phyloP scores from a whole-genome alignment of 2,329 filamentous ascomycete genomes.

The Acrodontium crateriforme region DNA sequence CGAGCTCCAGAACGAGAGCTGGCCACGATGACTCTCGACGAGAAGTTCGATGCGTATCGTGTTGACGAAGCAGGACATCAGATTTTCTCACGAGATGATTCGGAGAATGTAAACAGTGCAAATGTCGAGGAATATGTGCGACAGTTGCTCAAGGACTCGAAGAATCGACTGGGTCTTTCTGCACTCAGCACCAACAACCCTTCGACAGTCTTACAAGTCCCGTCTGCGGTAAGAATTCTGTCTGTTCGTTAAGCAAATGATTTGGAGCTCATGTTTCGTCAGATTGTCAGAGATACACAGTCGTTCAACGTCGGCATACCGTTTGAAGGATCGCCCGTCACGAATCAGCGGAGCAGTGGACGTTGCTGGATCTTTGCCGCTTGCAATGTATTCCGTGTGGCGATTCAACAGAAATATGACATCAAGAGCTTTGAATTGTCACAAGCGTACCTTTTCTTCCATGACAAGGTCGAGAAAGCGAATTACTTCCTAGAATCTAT shows the following conservation, averaged over 20 bases:
- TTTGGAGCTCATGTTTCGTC: too few relatives aligned
- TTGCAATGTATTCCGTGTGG: slow-evolving; percentile 84
- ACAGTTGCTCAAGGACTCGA: slow-evolving; percentile 21
- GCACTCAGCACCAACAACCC: slow-evolving; percentile 58
- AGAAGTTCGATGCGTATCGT: slow-evolving; percentile 22
- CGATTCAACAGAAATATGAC: slow-evolving; percentile 70
- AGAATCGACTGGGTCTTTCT: slow-evolving; percentile 59
- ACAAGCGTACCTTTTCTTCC: slow-evolving; percentile 80
- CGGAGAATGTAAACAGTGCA: slow-evolving; percentile 16
- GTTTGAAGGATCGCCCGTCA: slow-evolving; percentile 68
- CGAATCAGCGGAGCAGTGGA: slow-evolving; percentile 69
- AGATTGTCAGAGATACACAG: slow-evolving; percentile 57
- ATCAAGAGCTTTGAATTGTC: slow-evolving; percentile 72
- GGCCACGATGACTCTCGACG: slow-evolving; percentile 13
- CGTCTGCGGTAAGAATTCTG: too few relatives aligned
- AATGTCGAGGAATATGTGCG: slow-evolving; percentile 19
- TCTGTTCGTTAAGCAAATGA: too few relatives aligned
- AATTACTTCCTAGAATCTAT: slow-evolving; percentile 83
- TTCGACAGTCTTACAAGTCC: slow-evolving; percentile 50
- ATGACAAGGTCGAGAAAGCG: slow-evolving; percentile 84
- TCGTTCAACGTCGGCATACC: slow-evolving; percentile 75
- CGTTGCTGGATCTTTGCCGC: slow-evolving; percentile 87
- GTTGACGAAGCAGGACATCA: slow-evolving; percentile 13
- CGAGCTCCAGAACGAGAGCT: slow-evolving; percentile 3
- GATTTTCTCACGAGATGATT: slow-evolving; percentile 11